phyloP scores from a whole-genome alignment of 805 yeast genomes.

The Teunomyces funiuensis region DNA sequence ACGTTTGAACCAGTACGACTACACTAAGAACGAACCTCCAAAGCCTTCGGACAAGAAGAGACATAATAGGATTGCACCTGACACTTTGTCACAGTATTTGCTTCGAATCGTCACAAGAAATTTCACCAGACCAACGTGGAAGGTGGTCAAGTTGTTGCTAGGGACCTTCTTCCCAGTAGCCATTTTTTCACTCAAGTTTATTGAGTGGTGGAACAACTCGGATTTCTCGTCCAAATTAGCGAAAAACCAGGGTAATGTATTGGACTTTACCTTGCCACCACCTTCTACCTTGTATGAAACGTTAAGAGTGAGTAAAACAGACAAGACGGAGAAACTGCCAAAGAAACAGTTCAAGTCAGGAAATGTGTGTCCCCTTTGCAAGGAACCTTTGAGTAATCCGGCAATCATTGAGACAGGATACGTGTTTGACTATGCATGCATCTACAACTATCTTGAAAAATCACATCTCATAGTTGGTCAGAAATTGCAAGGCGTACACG shows the following conservation, averaged over 20 bases:
- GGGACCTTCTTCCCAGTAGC: constrained; percentile 74
- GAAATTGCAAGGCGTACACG: constrained; percentile 11
- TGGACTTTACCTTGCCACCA: constrained; percentile 52
- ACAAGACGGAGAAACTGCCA: constrained; percentile 14
- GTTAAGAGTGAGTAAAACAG: constrained; percentile 5
- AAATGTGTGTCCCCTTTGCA: constrained; percentile 67
- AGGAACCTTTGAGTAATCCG: constrained; percentile 65
- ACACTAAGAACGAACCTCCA: constrained; percentile 36
- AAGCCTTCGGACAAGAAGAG: constrained; percentile 8
- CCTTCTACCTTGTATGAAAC: constrained; percentile 32
- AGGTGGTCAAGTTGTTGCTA: constrained; percentile 30
- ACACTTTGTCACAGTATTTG: constrained; percentile 37
- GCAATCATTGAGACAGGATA: constrained; percentile 89
- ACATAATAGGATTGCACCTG: constrained; percentile 40
- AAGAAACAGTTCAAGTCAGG: constrained; percentile 28
- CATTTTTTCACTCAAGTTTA: constrained; percentile 74
- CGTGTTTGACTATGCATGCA: constrained; percentile 87
- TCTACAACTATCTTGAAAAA: constrained; percentile 59
- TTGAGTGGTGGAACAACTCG: constrained; percentile 91
- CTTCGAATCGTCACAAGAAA: constrained; percentile 21
- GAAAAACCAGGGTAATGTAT: constrained; percentile 43
- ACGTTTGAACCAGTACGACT: constrained; percentile 54
- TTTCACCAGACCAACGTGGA: constrained; percentile 29
- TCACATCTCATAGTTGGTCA: constrained; percentile 34
- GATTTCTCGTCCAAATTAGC: constrained; percentile 63